Percentiles rank a stretch among this genome's conserved stretches.
Evolutionary conservation across 768 basidiomycete genomes (phyloP).

Genomic region (Boletus subcaerulescens): DNA sequence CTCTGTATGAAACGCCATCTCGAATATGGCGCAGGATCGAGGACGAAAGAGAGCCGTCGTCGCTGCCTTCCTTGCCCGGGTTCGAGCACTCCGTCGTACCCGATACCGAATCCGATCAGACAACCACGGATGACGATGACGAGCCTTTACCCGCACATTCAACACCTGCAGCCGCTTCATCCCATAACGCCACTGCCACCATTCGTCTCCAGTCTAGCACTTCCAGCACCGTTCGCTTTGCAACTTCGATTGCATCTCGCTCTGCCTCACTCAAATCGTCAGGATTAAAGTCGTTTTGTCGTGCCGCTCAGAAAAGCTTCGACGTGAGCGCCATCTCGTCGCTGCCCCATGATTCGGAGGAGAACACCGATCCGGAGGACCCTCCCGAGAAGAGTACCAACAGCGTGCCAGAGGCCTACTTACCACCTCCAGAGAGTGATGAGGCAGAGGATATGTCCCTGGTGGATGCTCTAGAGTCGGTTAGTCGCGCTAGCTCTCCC

Average conservation of each 20-base stretch:
- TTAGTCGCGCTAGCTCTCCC: slow-evolving; percentile 54
- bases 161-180: slow-evolving; percentile 54
- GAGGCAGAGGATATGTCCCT: slow-evolving; percentile 47
- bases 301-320: slow-evolving; percentile 47
- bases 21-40: slow-evolving; percentile 83
- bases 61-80: slow-evolving; percentile 70
- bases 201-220: slow-evolving; percentile 52
- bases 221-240: slow-evolving; percentile 48
- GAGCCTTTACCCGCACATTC: slow-evolving; percentile 59
- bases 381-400: slow-evolving; percentile 43
- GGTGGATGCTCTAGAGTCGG: slow-evolving; percentile 53
- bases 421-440: slow-evolving; percentile 46
- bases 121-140: slow-evolving; percentile 40
- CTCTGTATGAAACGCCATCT: slow-evolving; percentile 75
- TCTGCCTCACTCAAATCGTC: slow-evolving; percentile 34
- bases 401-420: slow-evolving; percentile 52
- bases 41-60: slow-evolving; percentile 76
- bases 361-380: slow-evolving; percentile 37
- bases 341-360: slow-evolving; percentile 37
- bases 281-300: slow-evolving; percentile 35
- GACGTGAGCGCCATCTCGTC: slow-evolving; percentile 59
- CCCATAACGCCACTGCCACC: slow-evolving; percentile 48
- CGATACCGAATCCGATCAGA: slow-evolving; percentile 35
- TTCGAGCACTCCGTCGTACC: slow-evolving; percentile 62
- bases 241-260: slow-evolving; percentile 49